Percentiles rank a stretch among this genome's conserved stretches.
These are phyloP conservation scores for Pontederia paniculata DNA, from an alignment of 176 grass and related monocot species.

Conservation along the genomic window DNA sequence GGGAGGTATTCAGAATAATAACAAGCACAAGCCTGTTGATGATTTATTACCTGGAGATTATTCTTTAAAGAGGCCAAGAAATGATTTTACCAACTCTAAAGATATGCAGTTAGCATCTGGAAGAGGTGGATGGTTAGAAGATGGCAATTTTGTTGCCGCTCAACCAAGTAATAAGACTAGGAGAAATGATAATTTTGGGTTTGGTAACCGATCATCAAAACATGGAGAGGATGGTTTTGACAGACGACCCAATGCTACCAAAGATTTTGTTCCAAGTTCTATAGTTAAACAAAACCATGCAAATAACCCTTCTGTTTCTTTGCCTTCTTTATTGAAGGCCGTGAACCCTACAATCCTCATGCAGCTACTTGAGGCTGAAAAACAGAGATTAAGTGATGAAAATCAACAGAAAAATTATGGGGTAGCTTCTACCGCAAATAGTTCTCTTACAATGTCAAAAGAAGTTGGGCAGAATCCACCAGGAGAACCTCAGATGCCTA, in stretches of 20 bases:
- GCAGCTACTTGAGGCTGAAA: conserved; percentile 71
- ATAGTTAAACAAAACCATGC: conserved; percentile 24
- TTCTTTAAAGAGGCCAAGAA: conserved; percentile 45
- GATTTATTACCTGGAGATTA: conserved; percentile 31
- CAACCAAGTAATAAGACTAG: conserved; percentile 17
- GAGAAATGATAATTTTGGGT: conserved; percentile 23
- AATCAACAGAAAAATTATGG: conserved; percentile 29
- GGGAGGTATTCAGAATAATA: conserved; percentile 14
- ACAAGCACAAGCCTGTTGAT: conserved; percentile 49
- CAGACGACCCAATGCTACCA: conserved; percentile 19
- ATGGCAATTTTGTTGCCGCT: conserved; percentile 20
- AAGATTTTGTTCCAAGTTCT: conserved; percentile 11
- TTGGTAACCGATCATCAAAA: conserved; percentile 19
- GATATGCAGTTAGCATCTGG: conserved; percentile 26
- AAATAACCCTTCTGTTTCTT: conserved; percentile 31
- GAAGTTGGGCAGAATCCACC: conserved; percentile 34
- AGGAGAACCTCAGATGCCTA: conserved; percentile 24
- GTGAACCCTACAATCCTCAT: conserved; percentile 62
- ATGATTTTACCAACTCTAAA: conserved; percentile 21
- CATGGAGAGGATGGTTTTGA: conserved; percentile 20
- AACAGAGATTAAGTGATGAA: conserved; percentile 48
- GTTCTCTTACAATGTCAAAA: conserved; percentile 16
- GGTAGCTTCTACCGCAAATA: conserved; percentile 31
- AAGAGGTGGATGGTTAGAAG: conserved; percentile 41
- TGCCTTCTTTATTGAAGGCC: conserved; percentile 57